Evolutionary conservation across 139 green algal species (phyloP).

Genomic region (Spirogloea muscicola): DNA sequence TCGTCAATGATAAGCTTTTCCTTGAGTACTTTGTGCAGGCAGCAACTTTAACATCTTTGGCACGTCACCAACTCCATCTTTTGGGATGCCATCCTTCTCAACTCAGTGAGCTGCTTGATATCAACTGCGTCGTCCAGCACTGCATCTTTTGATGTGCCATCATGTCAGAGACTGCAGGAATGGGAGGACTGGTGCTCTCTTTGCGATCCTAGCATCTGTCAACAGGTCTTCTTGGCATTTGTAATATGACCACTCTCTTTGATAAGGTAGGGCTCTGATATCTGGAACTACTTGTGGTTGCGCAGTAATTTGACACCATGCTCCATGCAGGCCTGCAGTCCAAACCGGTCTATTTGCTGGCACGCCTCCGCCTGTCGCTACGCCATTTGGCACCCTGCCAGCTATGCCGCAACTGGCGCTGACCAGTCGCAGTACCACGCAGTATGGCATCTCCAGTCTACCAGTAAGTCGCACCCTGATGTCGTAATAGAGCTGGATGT

Average conservation of each 20-base stretch:
- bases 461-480: slow-evolving; percentile 7
- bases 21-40: background rate
- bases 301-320: background rate
- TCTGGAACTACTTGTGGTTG: background rate
- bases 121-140: too few species aligned
- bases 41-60: slow-evolving; percentile 1
- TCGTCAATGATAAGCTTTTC: background rate
- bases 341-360: background rate
- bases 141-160: too few species aligned
- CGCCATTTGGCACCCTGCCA: slow-evolving; percentile 37
- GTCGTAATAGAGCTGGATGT: background rate
- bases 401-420: slow-evolving; percentile 14
- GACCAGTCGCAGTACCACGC: background rate
- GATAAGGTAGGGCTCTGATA: background rate
- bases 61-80: background rate
- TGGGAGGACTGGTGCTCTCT: too few species aligned
- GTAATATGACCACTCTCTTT: background rate
- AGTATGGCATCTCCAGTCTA: slow-evolving; percentile 61
- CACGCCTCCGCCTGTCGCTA: background rate
- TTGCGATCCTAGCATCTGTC: too few species aligned
- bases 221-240: too few species aligned
- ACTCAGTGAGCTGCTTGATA: too few species aligned
- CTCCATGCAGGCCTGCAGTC: slow-evolving; percentile 19
- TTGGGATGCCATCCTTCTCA: background rate
- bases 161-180: too few species aligned